phyloP scores from a whole-genome alignment of 208 protist species.

The Leishmania guyanensis region DNA sequence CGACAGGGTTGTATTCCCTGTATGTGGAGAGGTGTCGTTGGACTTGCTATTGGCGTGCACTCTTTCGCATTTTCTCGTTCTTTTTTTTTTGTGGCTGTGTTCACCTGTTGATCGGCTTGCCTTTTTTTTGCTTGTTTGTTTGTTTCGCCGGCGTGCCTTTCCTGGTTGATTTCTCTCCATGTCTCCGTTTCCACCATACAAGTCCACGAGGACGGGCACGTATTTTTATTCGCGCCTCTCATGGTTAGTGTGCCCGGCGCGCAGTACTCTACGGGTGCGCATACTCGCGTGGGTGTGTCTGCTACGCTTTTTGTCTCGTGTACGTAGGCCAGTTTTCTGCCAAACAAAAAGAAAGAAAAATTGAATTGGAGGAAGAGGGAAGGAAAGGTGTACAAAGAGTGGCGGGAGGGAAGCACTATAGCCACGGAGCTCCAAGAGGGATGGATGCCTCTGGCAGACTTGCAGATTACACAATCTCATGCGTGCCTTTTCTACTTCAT shows the following conservation, averaged over 20 bases:
- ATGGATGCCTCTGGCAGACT: background rate
- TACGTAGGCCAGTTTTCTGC: background rate
- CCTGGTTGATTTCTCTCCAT: background rate
- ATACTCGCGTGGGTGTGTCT: background rate
- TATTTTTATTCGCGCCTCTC: background rate
- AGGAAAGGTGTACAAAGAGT: background rate
- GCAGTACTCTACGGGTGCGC: background rate
- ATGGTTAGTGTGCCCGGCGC: background rate
- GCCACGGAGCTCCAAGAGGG: background rate
- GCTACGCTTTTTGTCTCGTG: background rate
- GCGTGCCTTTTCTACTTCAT: background rate
- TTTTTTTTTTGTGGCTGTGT: background rate
- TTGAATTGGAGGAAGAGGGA: background rate
- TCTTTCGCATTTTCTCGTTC: background rate
- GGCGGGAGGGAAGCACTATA: background rate
- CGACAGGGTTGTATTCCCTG: background rate
- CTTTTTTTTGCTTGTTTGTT: conserved; percentile 1
- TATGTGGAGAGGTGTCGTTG: no score
- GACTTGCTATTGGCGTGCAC: background rate
- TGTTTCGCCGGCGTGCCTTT: conserved; percentile 4
- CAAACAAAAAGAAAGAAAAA: background rate
- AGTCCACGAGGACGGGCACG: background rate
- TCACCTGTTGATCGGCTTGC: background rate
- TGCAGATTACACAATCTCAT: background rate
- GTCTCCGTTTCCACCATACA: background rate